Conservation (phyloP, 331 rosid species). For the Erythrophleum ivorense region DNA sequence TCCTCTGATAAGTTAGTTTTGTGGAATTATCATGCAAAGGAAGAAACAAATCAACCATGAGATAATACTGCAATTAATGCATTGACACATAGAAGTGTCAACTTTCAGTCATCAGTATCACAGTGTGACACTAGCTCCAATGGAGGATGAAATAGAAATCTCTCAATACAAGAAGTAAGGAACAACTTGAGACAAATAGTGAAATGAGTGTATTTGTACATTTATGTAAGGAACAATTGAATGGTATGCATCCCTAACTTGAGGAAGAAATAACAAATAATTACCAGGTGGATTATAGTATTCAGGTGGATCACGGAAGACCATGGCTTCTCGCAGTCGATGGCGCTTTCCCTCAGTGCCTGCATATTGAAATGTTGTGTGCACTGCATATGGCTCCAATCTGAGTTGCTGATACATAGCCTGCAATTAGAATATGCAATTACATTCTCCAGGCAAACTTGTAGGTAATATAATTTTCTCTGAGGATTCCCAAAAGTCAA, state of each 20-base stretch:
- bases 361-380: constrained; percentile 89
- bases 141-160: constrained; percentile 29
- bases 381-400: constrained; percentile 93
- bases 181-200: constrained; percentile 18
- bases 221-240: background rate
- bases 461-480: constrained; percentile 17
- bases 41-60: constrained; percentile 23
- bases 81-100: constrained; percentile 18
- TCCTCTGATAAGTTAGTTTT: constrained; percentile 27
- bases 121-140: constrained; percentile 9
- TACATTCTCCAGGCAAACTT: constrained; percentile 34
- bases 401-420: constrained; percentile 86
- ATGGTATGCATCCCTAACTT: constrained; percentile 15
- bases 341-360: constrained; percentile 98
- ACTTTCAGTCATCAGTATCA: constrained; percentile 35
- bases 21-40: constrained; percentile 31
- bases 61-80: constrained; percentile 25
- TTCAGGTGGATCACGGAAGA: constrained; percentile 86
- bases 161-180: constrained; percentile 19
- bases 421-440: constrained; percentile 51
- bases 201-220: constrained; percentile 4
- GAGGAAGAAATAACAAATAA: constrained; percentile 23
- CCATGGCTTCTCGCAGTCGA: constrained; percentile 90
- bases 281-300: constrained; percentile 87
- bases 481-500: background rate